Evolutionary conservation across 306 rosid genomes (phyloP).

Genomic region (Rosa persica): DNA sequence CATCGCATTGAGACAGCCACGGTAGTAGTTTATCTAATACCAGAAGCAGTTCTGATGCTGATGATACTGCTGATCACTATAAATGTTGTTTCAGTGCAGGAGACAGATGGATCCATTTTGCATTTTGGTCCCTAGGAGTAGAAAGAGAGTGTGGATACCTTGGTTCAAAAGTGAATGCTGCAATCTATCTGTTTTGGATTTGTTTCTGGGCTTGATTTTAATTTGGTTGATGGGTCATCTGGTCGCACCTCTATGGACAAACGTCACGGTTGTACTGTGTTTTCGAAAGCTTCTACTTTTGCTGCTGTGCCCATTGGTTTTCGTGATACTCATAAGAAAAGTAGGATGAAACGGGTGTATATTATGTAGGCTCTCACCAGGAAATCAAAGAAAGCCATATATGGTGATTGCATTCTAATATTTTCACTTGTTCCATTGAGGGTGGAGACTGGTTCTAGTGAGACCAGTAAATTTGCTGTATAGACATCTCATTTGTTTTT

Average conservation of each 20-base stretch:
- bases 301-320: neutral
- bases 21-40: neutral
- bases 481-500: too few species aligned
- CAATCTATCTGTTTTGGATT: neutral
- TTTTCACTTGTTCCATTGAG: neutral
- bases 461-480: too few species aligned
- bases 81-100: neutral
- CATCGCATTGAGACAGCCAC: neutral
- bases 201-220: neutral
- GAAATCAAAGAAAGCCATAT: neutral
- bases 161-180: neutral
- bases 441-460: too few species aligned
- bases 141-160: neutral
- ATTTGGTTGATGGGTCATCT: neutral
- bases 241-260: neutral
- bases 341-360: too few species aligned
- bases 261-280: neutral
- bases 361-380: too few species aligned
- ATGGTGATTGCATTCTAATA: neutral
- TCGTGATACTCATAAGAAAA: too few species aligned
- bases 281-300: too few species aligned
- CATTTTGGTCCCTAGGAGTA: neutral
- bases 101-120: neutral
- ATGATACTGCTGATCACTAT: neutral
- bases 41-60: neutral